Base-by-base conservation (phyloP, 345 rosid genomes). In the Hibiscus syriacus region DNA sequence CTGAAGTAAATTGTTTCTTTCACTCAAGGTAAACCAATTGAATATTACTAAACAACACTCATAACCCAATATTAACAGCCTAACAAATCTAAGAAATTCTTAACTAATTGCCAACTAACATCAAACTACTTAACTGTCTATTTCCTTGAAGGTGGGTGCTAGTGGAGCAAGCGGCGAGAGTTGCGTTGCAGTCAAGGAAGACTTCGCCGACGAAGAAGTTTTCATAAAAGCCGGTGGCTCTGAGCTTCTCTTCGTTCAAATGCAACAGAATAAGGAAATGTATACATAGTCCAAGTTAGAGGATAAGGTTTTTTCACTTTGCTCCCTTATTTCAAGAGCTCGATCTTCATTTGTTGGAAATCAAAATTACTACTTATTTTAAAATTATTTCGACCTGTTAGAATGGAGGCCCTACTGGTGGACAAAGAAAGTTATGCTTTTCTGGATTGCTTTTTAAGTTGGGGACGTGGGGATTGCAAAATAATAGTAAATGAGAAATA, bases 241-340 rank as follows among this genome's bases (percentile, higher is more conserved):
- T n/a, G n/a, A n/a, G n/a, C n/a, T n/a, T n/a, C n/a, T n/a, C n/a
- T n/a, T n/a, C n/a, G n/a, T n/a, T n/a, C n/a, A n/a, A n/a, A n/a
- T n/a, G n/a, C 96, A 93, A 79, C 92, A 79, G 76, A 81, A 77
- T 5, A 93, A 93, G 72, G 64, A 69, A 71, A 93, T 93, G 96
- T 89, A 86, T 46, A 68, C 78, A 29, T 95, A 90, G 76, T 89
- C 96, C 29, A 90, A 86, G 58, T 77, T 90, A 52, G 80, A 89
- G 1, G 89, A 90, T 80, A 87, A 87, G 97, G 98, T 90, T 26
- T n/a, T 55, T 23, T 39, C 66, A 16, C 32, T 53, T 16, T n/a
- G 20, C 41, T 3, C 54, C 0, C 30, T 29, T 46, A 41, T 50
- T 7, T 50, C 0, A 25, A 3, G 9, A 27, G 3, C 8, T 27